Base-by-base conservation (phyloP, 2,329 filamentous ascomycete species). In the Phialemoniopsis sp. region DNA sequence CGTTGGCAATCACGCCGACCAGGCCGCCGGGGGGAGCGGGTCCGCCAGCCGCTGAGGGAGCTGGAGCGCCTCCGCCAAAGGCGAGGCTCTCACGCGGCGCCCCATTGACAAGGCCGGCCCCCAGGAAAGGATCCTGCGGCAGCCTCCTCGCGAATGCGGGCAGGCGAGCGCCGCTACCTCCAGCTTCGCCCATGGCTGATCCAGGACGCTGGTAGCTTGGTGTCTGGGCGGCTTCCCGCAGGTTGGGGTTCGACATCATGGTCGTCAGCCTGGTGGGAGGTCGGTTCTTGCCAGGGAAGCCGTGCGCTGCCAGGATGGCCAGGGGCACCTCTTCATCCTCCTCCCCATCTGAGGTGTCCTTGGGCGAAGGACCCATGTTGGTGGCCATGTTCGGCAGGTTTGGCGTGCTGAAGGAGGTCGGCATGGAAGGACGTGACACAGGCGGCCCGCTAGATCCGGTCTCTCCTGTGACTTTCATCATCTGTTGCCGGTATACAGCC, bases 401-500 rank as follows among this genome's bases (percentile, higher is more conserved):
- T 2, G 83, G 80, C 4, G 78, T 77, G 57, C 82, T 87, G 52
- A 73, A 69, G 5, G 78, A 79, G 28, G 73, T 66, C 14, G 74
- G 69, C 44, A 82, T 60, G 36, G 67, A 66, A 13, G 78, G 72
- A n/a, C 80, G 76, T 10, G 71, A 60, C 5, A 72, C 60, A 16
- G 80, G 66, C 10, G 21, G 21, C 21, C 21, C 21, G 6, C 6
- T 10, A 6, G 21, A 26, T 6, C 21, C 21, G 21, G 21, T 26
- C 50, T 91, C 87, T 35, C 89, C 89, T 1, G 89, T 94, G 21
- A 93, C 85, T 64, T 95, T 95, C 86, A 91, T 95, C 89, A 95
- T 95, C 62, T 93, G 87, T 59, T 95, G 89, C 42, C 89, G 80
- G 60, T 95, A 95, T 2, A 95, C 84, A 2, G 88, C 77, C 70